Conservation (phyloP, 2,329 filamentous ascomycete species). For the Colletotrichum cordylinicola region DNA sequence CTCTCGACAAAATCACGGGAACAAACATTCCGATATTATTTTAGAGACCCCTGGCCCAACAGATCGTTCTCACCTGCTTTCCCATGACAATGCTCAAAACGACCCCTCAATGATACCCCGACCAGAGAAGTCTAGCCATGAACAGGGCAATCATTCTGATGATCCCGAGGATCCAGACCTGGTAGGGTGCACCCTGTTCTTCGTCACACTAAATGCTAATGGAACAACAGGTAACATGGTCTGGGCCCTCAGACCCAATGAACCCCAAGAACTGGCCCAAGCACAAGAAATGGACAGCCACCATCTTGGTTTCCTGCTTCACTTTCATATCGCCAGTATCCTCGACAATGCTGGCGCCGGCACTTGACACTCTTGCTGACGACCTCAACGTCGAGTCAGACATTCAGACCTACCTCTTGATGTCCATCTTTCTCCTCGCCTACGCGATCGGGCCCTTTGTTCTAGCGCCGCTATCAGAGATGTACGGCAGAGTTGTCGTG, state of each 20-base stretch:
- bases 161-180: conserved; percentile 26
- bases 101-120: background rate
- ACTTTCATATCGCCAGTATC: conserved; percentile 64
- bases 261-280: conserved; percentile 54
- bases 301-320: conserved; percentile 40
- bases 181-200: conserved; percentile 15
- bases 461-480: conserved; percentile 57
- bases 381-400: conserved; percentile 49
- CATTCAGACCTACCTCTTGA: conserved; percentile 54
- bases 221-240: conserved; percentile 42
- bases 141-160: background rate
- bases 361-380: conserved; percentile 44
- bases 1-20: background rate
- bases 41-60: background rate
- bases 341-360: conserved; percentile 56
- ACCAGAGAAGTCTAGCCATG: background rate
- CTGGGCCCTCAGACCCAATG: conserved; percentile 45
- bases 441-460: conserved; percentile 59
- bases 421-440: conserved; percentile 66
- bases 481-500: conserved; percentile 52
- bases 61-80: background rate
- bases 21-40: background rate
- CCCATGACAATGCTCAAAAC: background rate
- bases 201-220: background rate
- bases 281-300: conserved; percentile 38